Base-by-base conservation (phyloP, 1,284 basidiomycete genomes). In the Sphaerobolus stellatus region DNA sequence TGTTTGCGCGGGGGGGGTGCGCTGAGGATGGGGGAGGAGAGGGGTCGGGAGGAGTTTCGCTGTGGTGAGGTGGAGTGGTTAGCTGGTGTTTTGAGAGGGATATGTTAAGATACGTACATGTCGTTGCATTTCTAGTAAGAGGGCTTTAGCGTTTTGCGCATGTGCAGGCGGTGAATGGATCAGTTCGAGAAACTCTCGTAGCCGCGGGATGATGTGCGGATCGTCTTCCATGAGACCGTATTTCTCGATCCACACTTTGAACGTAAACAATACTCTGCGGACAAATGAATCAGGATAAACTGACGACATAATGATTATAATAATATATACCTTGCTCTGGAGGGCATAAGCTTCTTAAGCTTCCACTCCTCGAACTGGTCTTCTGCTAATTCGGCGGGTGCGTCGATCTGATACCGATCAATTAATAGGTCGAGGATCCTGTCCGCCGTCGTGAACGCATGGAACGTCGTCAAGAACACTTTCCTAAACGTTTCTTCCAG, bases 391-490 rank as follows among this genome's bases (percentile, higher is more conserved):
- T 71, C 71, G 4, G 75, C 67, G 0, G 88, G 86, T 43, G 72
- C 72, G 16, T 75, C 72, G 65, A 84, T 78, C 47, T 78, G 71
- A 71, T 84, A 93, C 8, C 81, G 79, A 34, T 81, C 78, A 25
- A 86, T 72, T 24, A 93, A 76, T 50, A 84, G 71, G 29, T 87
- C 81, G 60, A 92, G 84, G 9, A 93, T 70, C 40, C 77, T 74
- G 49, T 84, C 78, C 2, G 90, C 78, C 5, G 82, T 83, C 29
- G 82, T 85, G 65, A 93, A 92, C 0, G 89, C 88, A 30, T 82
- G 80, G 71, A 88, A 91, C 9, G 91, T 93, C 72, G 81, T 84
- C 41, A 94, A 72, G 70, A 93, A 92, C 6, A 81, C 77, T 24
- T 81, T 78, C 43, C 82, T 78, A 67, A 83, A 92, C 7, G 71